phyloP scores from a whole-genome alignment of 495 filamentous ascomycete genomes.

The Podospora appendiculata region DNA sequence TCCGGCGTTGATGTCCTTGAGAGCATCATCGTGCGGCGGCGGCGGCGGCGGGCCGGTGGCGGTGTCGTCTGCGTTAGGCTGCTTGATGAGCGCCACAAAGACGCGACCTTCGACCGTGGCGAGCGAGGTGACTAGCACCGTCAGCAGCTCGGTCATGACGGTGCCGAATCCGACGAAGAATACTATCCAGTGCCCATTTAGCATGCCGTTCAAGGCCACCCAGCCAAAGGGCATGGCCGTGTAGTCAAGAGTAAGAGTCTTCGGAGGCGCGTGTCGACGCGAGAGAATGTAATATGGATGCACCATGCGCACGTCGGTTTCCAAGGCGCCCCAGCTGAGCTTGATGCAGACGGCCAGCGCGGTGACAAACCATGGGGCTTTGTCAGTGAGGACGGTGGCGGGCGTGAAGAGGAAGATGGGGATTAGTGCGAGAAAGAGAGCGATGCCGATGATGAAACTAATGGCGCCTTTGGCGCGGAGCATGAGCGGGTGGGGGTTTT shows the following conservation, averaged over 20 bases:
- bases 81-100: slow-evolving; percentile 31
- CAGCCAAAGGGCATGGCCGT: slow-evolving; percentile 61
- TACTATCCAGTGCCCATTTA: slow-evolving; percentile 58
- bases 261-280: slow-evolving; percentile 51
- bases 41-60: not conserved
- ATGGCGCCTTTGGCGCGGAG: slow-evolving; percentile 51
- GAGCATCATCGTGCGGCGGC: not conserved
- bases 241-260: slow-evolving; percentile 62
- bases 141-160: slow-evolving; percentile 58
- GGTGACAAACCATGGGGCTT: slow-evolving; percentile 58
- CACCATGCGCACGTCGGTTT: slow-evolving; percentile 63
- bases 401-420: slow-evolving; percentile 51
- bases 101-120: slow-evolving; percentile 49
- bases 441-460: slow-evolving; percentile 42
- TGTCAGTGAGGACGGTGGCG: slow-evolving; percentile 47
- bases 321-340: slow-evolving; percentile 60
- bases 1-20: slow-evolving; percentile 34
- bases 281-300: slow-evolving; percentile 68
- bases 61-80: not conserved
- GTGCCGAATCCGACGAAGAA: slow-evolving; percentile 54
- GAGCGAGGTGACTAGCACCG: slow-evolving; percentile 57
- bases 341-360: slow-evolving; percentile 56
- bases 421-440: slow-evolving; percentile 44
- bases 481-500: slow-evolving; percentile 64
- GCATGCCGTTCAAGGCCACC: slow-evolving; percentile 48